Evolutionary conservation across 768 basidiomycete species (phyloP).

Genomic region (Trametes maxima): DNA sequence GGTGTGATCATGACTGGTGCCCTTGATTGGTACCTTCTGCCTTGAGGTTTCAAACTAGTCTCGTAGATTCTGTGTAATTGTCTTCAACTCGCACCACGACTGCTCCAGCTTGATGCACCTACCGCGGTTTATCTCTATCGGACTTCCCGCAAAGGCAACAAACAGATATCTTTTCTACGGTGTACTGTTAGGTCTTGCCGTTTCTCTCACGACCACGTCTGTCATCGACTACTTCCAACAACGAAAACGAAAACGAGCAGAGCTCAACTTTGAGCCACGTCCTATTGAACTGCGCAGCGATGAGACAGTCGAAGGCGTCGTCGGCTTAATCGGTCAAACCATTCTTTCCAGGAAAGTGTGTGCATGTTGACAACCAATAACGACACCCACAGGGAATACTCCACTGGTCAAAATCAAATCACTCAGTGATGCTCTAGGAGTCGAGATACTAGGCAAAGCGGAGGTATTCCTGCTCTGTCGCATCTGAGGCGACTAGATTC

Average conservation of each 20-base stretch:
- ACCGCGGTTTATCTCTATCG: slow-evolving; percentile 2
- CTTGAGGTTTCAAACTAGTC: background rate
- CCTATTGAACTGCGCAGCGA: slow-evolving; percentile 75
- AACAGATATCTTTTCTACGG: slow-evolving; percentile 48
- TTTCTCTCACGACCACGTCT: slow-evolving; percentile 74
- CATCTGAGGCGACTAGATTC: background rate
- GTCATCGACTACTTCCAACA: slow-evolving; percentile 54
- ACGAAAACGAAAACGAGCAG: slow-evolving; percentile 46
- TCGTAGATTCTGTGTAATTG: background rate
- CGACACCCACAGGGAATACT: slow-evolving; percentile 72
- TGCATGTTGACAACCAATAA: background rate
- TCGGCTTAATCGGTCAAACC: slow-evolving; percentile 78
- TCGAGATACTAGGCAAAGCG: slow-evolving; percentile 94
- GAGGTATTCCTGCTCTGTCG: slow-evolving; percentile 49
- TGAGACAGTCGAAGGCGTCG: slow-evolving; percentile 79
- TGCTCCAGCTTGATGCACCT: slow-evolving; percentile 7
- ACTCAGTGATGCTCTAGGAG: slow-evolving; percentile 85
- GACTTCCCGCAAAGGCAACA: slow-evolving; percentile 20
- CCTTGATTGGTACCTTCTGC: background rate
- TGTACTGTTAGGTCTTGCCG: slow-evolving; percentile 71
- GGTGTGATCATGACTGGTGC: background rate
- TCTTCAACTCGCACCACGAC: background rate
- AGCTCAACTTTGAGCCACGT: slow-evolving; percentile 41
- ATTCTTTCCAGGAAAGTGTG: background rate
- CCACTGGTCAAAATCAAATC: slow-evolving; percentile 91